Evolutionary conservation across 805 yeast genomes (phyloP).

Genomic region (Pichia occidentalis): DNA sequence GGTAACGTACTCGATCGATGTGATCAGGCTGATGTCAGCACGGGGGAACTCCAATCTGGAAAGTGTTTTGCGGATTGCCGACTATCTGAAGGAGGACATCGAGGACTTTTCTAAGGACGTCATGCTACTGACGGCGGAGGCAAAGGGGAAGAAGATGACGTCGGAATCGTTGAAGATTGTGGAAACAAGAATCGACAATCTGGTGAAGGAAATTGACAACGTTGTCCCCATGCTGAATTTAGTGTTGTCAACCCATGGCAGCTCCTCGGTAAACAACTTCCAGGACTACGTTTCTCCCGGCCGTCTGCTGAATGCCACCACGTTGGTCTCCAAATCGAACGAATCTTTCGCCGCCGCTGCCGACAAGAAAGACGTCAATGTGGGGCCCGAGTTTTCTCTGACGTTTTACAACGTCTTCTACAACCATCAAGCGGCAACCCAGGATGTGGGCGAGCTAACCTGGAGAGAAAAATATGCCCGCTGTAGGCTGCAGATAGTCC

Average conservation of each 20-base stretch:
- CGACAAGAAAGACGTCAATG: conserved; percentile 23
- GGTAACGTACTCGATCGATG: conserved; percentile 59
- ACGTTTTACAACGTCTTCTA: conserved; percentile 59
- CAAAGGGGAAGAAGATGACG: conserved; percentile 19
- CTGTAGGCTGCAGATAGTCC: conserved; percentile 38
- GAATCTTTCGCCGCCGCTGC: conserved; percentile 13
- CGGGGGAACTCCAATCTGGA: conserved; percentile 55
- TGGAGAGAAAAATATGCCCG: conserved; percentile 74
- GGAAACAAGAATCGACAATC: conserved; percentile 40
- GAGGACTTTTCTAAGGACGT: conserved; percentile 49
- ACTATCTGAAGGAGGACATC: conserved; percentile 50
- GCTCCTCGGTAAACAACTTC: conserved; percentile 45
- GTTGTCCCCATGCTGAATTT: conserved; percentile 62
- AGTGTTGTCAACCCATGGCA: conserved; percentile 64
- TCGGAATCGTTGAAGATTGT: conserved; percentile 37
- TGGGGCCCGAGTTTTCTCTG: conserved; percentile 57
- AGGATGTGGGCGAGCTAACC: conserved; percentile 36
- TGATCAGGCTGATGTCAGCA: conserved; percentile 55
- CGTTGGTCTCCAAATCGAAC: conserved; percentile 37
- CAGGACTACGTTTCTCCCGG: conserved; percentile 53
- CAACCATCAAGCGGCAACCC: conserved; percentile 36
- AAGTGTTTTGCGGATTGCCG: conserved; percentile 47
- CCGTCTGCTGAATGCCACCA: conserved; percentile 56
- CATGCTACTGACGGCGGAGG: conserved; percentile 29
- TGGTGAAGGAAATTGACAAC: conserved; percentile 53